phyloP scores from a whole-genome alignment of 805 yeast species.

The Scheffersomyces ergatensis region DNA sequence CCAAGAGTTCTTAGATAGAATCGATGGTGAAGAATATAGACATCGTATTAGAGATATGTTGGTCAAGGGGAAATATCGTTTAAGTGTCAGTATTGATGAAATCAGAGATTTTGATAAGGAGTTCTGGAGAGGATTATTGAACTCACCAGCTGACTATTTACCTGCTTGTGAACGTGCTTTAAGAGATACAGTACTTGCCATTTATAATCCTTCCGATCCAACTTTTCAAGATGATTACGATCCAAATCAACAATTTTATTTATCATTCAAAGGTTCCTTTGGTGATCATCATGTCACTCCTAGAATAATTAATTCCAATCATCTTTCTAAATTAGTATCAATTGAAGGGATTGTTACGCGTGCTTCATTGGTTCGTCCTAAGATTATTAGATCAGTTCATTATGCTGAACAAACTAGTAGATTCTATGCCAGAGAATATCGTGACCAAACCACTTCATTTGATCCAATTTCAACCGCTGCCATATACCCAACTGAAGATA shows the following conservation, averaged over 20 bases:
- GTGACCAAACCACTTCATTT: slow-evolving; percentile 89
- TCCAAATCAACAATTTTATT: slow-evolving; percentile 62
- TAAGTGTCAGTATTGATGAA: slow-evolving; percentile 80
- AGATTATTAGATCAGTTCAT: slow-evolving; percentile 86
- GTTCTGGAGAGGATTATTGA: slow-evolving; percentile 73
- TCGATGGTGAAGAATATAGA: slow-evolving; percentile 55
- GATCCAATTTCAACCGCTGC: slow-evolving; percentile 82
- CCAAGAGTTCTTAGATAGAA: slow-evolving; percentile 76
- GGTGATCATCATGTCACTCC: slow-evolving; percentile 88
- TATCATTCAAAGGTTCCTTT: slow-evolving; percentile 87
- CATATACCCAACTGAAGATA: slow-evolving; percentile 88
- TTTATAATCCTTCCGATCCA: slow-evolving; percentile 61
- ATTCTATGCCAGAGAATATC: slow-evolving; percentile 87
- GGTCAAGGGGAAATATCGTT: slow-evolving; percentile 59
- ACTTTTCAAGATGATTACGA: slow-evolving; percentile 48
- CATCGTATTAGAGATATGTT: slow-evolving; percentile 74
- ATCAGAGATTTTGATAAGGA: slow-evolving; percentile 77
- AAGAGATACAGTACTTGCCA: slow-evolving; percentile 71
- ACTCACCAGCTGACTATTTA: slow-evolving; percentile 76
- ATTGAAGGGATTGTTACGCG: slow-evolving; percentile 95
- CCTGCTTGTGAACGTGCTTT: slow-evolving; percentile 90
- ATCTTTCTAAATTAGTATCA: slow-evolving; percentile 77
- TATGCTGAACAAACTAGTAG: slow-evolving; percentile 81
- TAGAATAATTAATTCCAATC: slow-evolving; percentile 74
- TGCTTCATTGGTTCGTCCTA: slow-evolving; percentile 91